Evolutionary conservation across 768 basidiomycete species (phyloP).

Genomic region (Pholiota conissans): DNA sequence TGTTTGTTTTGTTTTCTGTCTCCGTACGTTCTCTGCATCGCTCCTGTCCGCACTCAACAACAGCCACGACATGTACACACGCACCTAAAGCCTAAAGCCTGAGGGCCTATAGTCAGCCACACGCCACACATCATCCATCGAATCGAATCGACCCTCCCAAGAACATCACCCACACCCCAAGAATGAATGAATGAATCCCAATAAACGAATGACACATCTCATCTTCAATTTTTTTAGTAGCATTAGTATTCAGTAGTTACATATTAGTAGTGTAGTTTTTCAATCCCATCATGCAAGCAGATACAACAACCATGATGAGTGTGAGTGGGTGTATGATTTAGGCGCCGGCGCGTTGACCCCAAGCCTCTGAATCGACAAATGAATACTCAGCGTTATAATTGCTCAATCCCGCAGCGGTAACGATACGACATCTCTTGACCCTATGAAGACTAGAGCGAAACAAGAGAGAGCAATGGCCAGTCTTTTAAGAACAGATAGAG

Average conservation of each 20-base stretch:
- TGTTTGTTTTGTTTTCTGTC: background rate
- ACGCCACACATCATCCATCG: background rate
- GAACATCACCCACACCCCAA: background rate
- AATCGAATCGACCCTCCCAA: background rate
- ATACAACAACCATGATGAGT: slow-evolving; percentile 40
- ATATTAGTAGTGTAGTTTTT: slow-evolving; percentile 45
- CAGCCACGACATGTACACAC: slow-evolving; percentile 5
- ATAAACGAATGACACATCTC: slow-evolving; percentile 22
- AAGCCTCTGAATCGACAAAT: too few species aligned
- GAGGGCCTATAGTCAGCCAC: too few species aligned
- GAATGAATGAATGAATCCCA: background rate
- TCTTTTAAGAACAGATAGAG: too few species aligned
- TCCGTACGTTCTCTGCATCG: background rate
- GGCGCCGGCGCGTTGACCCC: too few species aligned
- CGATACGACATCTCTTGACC: too few species aligned
- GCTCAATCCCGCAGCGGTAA: too few species aligned
- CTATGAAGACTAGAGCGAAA: too few species aligned
- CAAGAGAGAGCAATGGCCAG: too few species aligned
- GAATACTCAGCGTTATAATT: too few species aligned
- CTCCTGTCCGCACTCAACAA: background rate
- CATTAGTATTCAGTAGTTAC: slow-evolving; percentile 50
- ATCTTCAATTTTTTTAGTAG: slow-evolving; percentile 47
- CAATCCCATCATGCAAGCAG: slow-evolving; percentile 50
- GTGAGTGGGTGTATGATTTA: too few species aligned
- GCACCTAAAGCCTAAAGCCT: background rate